Evolutionary conservation across 2,329 filamentous ascomycete genomes (phyloP), one percentile per base, ranked within the genome.

Genomic region (Cadophora gregata): DNA sequence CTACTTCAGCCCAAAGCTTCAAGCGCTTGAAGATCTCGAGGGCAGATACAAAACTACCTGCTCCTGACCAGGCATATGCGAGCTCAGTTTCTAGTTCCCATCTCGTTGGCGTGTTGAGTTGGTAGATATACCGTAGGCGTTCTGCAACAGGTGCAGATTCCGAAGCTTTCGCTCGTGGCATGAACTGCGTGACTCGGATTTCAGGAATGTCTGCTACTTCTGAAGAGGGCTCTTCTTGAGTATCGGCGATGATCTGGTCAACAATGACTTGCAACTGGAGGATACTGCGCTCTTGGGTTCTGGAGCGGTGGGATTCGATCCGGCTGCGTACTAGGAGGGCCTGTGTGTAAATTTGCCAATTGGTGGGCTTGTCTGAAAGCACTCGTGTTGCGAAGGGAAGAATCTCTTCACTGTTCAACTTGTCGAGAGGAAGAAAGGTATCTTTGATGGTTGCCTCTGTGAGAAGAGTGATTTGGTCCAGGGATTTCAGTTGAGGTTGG

Each of bases 291-390:
- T 99, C 96, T 45, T 96, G 85, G 0, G 96, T 99, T 63, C 95
- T 86, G 62, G 94, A 93, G 62, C 88, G 87, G 79, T 96, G 94
- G 0, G 94, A 85, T 79, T 99, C 96, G 63, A 98, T 95, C 19
- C 96, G 86, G 67, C 93, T 97, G 53, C 96, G 87, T 1, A 98
- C 92, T 0, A 99, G 84, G 9, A 99, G 83, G 0, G 93, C 96
- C 76, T 98, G 94, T 0, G 96, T 97, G 77, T 98, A 98, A 38
- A 97, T 90, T 78, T 98, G 96, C 96, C 96, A 99, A 78, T 98
- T 99, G 0, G 93, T 95, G 55, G 91, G 91, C 72, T 95, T 94
- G 68, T 96, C 93, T 9, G 91, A 87, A 1, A 99, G 84, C 0
- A 98, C 96, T 48, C 96, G 88, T 1, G 90, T 90, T 0, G 96